These are phyloP conservation scores for Aureobasidium pullulans DNA, from an alignment of 2,329 filamentous ascomycete genomes.

Conservation along the genomic window DNA sequence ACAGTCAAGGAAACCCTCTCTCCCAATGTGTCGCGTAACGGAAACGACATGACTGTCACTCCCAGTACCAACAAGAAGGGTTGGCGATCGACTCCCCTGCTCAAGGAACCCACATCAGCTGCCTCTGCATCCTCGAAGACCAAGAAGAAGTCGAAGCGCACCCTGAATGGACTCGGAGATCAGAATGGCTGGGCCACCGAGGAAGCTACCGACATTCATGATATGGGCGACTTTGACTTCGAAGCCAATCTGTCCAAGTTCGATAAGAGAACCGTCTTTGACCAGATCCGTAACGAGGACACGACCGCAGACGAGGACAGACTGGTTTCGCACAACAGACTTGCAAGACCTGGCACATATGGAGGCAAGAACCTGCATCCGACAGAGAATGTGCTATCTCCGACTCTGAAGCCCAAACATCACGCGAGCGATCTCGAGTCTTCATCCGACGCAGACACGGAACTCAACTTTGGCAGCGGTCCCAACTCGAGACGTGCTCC, in stretches of 20 bases:
- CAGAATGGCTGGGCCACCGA: constrained; percentile 91
- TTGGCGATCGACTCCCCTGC: constrained; percentile 60
- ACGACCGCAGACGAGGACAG: constrained; percentile 81
- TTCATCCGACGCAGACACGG: constrained; percentile 29
- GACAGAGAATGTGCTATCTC: constrained; percentile 81
- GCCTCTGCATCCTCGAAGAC: constrained; percentile 30
- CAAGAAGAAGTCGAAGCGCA: constrained; percentile 38
- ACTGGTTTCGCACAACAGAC: constrained; percentile 81
- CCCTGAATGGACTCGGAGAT: constrained; percentile 42
- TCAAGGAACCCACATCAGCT: constrained; percentile 47
- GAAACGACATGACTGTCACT: constrained; percentile 31
- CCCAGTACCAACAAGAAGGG: constrained; percentile 45
- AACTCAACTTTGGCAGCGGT: constrained; percentile 27
- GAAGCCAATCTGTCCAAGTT: constrained; percentile 85
- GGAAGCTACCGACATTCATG: constrained; percentile 88
- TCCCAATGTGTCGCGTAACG: constrained; percentile 27
- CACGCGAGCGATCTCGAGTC: constrained; percentile 24
- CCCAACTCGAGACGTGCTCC: constrained; percentile 28
- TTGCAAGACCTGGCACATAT: constrained; percentile 43
- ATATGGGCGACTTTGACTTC: constrained; percentile 92
- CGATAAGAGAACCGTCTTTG: constrained; percentile 86
- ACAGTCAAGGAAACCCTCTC: constrained; percentile 10
- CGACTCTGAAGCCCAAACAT: constrained; percentile 27
- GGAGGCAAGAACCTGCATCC: constrained; percentile 84
- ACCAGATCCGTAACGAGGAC: constrained; percentile 84